Conservation (phyloP, 2,329 filamentous ascomycete species). For the Cladophialophora yegresii region DNA sequence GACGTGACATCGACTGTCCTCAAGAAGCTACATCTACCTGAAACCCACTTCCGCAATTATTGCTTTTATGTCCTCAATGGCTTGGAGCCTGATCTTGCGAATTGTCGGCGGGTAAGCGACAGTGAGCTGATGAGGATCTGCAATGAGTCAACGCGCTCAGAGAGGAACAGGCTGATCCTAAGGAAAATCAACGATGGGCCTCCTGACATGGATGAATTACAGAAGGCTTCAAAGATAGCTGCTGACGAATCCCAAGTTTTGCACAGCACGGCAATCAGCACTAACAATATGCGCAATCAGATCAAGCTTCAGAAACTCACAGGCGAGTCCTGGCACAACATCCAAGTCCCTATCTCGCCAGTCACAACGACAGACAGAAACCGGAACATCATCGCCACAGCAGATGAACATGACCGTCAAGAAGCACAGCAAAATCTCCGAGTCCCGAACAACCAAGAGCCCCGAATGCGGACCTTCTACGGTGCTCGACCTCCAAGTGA, state of each 20-base stretch:
- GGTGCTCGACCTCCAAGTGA: conserved; percentile 92
- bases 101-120: conserved; percentile 81
- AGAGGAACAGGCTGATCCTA: conserved; percentile 86
- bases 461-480: conserved; percentile 67
- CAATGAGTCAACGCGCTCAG: conserved; percentile 78
- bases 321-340: conserved; percentile 81
- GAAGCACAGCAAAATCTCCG: conserved; percentile 37
- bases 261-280: conserved; percentile 62
- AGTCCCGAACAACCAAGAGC: conserved; percentile 38
- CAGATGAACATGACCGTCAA: conserved; percentile 52
- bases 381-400: conserved; percentile 42
- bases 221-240: conserved; percentile 84
- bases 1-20: conserved; percentile 89
- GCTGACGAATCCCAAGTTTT: conserved; percentile 79
- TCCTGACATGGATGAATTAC: conserved; percentile 81
- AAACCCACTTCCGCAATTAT: conserved; percentile 91
- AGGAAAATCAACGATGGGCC: conserved; percentile 90
- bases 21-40: conserved; percentile 81
- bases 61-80: conserved; percentile 94
- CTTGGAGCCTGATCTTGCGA: conserved; percentile 75
- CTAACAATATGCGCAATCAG: conserved; percentile 73
- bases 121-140: conserved; percentile 88
- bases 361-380: conserved; percentile 48
- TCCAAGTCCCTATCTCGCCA: conserved; percentile 85
- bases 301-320: conserved; percentile 86